These are phyloP conservation scores for Geosmithia flava DNA, from an alignment of 2,329 filamentous ascomycete species.

Conservation along the genomic window DNA sequence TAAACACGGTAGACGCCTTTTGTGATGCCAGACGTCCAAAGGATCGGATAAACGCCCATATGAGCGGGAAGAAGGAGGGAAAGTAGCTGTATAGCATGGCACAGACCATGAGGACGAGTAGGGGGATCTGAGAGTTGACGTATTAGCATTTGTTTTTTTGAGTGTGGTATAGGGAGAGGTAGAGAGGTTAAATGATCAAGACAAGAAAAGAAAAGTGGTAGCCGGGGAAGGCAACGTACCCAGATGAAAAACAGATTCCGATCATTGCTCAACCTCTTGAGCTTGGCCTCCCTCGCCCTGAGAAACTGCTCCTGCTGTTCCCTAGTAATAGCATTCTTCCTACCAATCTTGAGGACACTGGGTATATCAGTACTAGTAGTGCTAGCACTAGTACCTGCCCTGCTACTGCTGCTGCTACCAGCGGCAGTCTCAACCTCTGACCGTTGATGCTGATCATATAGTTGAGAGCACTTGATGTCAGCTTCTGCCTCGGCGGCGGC, in stretches of 20 bases:
- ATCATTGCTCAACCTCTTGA: slow-evolving; percentile 51
- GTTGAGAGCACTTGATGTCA: slow-evolving; percentile 40
- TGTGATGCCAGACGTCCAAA: not conserved
- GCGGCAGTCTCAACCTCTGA: not conserved
- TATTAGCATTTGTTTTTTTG: slow-evolving; percentile 9
- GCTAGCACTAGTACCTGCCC: slow-evolving; percentile 11
- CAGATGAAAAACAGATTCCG: slow-evolving; percentile 57
- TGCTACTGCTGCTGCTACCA: not conserved
- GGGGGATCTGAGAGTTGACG: slow-evolving; percentile 28
- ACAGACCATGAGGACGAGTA: slow-evolving; percentile 33
- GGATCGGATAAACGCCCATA: slow-evolving; percentile 14
- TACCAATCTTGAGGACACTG: slow-evolving; percentile 43
- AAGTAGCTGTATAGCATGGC: slow-evolving; percentile 38
- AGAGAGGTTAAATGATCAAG: too few species aligned
- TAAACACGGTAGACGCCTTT: not conserved
- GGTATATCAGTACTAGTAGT: slow-evolving; percentile 24
- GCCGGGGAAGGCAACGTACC: slow-evolving; percentile 28
- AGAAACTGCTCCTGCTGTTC: slow-evolving; percentile 54
- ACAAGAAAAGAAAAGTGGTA: too few species aligned
- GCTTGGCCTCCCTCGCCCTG: slow-evolving; percentile 45
- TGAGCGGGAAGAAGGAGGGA: slow-evolving; percentile 24
- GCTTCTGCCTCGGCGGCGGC: slow-evolving; percentile 47
- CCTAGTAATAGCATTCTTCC: slow-evolving; percentile 50
- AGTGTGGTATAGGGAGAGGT: too few species aligned
- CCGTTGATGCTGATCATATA: slow-evolving; percentile 31